Conservation (phyloP, 73 alveolate species). For the Paramecium tetraurelia region DNA sequence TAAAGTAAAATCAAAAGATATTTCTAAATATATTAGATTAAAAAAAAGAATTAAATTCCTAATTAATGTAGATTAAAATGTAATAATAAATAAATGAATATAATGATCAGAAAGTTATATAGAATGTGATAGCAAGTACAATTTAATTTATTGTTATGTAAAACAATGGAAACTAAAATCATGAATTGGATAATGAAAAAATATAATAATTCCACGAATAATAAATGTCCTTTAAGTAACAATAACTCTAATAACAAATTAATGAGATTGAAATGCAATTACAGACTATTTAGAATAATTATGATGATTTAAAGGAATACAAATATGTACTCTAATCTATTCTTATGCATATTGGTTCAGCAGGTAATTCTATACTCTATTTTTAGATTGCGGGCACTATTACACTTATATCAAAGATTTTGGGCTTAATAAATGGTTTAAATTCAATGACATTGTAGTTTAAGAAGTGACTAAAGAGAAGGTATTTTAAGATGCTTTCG, state of each 20-base stretch:
- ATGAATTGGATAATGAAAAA: not conserved
- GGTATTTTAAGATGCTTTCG: conserved; percentile 75
- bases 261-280: conserved; percentile 53
- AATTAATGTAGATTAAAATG: conserved; percentile 17
- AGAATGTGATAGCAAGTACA: not conserved
- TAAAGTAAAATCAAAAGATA: conserved; percentile 59
- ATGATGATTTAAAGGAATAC: conserved; percentile 57
- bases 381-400: conserved; percentile 90
- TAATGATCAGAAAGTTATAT: not conserved
- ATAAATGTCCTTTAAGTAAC: not conserved
- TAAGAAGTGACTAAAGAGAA: conserved; percentile 66
- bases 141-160: not conserved
- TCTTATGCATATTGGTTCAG: conserved; percentile 90
- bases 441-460: conserved; percentile 75
- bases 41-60: conserved; percentile 50
- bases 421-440: conserved; percentile 73
- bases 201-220: not conserved
- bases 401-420: conserved; percentile 89
- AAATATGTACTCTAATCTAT: conserved; percentile 79
- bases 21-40: conserved; percentile 54
- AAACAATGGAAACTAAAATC: not conserved
- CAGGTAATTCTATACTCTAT: conserved; percentile 30
- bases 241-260: conserved; percentile 1
- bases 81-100: not conserved
- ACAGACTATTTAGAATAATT: conserved; percentile 44